Evolutionary conservation across 208 protist genomes (phyloP), one percentile per base, ranked within the genome.

Genomic region (Phytomonas francai): DNA sequence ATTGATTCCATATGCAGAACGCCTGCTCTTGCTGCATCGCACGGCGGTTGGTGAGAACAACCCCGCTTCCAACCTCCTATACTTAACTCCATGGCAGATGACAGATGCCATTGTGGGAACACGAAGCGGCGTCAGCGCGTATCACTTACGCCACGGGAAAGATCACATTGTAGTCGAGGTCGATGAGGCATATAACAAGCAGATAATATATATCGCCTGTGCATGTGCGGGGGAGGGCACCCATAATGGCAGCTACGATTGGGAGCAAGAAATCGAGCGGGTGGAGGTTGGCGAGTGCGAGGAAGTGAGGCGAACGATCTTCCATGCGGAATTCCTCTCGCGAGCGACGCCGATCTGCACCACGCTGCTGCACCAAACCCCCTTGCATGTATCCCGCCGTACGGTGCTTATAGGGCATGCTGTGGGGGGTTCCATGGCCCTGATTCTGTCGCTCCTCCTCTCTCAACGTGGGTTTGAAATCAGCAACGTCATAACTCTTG

Each of bases 351-450:
- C 83, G 14, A 72, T 94, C 14, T 86, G 76, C 32, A 84, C 91
- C 49, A 58, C 84, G 2, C 57, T 94, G 28, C 34, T 82, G 19
- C 73, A 83, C 12, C 85, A 92, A 58, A 85, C 89, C 4, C 84
- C 89, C 0, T 51, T 94, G 31, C 89, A 94, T 45, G 73, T 78
- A 14, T 83, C 85, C 36, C 83, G 89, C 45, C 79, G 73, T 25
- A 94, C 89, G 8, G 85, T 91, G 5, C n/a, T 94, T 42, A 79
- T 89, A 14, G 89, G 89, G 14, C 84, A 94, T 73, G 86, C 79
- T 16, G 82, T 89, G 39, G 89, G 89, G 28, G 89, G 89, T 5
- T 79, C 89, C 0, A 79, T 92, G 19, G 83, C 72, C 8, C 71
- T 92, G 22, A 72, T 84, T 32, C 29, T 88, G 28, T 75, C 76